These are phyloP conservation scores for Fraxinus sp. DNA, from an alignment of 305 asterid species.

Conservation along the genomic window DNA sequence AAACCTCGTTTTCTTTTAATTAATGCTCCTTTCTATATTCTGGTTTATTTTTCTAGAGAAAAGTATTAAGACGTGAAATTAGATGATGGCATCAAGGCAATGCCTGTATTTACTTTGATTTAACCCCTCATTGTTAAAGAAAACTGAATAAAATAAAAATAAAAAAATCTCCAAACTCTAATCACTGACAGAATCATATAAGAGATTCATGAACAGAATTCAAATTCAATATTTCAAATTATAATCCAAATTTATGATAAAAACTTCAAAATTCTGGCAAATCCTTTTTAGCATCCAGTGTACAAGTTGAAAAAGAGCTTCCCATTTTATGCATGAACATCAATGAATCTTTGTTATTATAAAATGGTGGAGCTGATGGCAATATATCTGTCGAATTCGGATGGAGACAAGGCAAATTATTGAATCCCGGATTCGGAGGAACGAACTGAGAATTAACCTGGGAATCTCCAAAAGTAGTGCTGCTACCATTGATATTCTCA, in stretches of 20 bases:
- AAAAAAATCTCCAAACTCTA: background rate
- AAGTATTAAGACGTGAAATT: too few relatives aligned
- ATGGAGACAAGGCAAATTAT: slow-evolving; percentile 6
- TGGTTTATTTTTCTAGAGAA: too few relatives aligned
- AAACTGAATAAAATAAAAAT: too few relatives aligned
- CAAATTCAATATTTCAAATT: background rate
- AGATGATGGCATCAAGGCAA: too few relatives aligned
- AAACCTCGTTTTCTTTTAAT: background rate
- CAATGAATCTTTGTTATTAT: slow-evolving; percentile 26
- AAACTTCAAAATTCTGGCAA: slow-evolving; percentile 31
- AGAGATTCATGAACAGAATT: background rate
- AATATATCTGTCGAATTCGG: slow-evolving; percentile 28
- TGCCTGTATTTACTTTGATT: too few relatives aligned
- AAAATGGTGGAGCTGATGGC: slow-evolving; percentile 22
- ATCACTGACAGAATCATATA: background rate
- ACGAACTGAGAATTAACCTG: slow-evolving; percentile 19
- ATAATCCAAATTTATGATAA: background rate
- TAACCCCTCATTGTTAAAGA: too few relatives aligned
- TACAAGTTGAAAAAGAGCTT: slow-evolving; percentile 25
- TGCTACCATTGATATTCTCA: slow-evolving; percentile 18
- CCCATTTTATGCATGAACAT: slow-evolving; percentile 28
- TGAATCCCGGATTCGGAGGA: slow-evolving; percentile 11
- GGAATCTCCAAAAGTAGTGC: slow-evolving; percentile 1
- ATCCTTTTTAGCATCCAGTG: slow-evolving; percentile 28
- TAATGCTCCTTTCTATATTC: background rate